Percentiles rank a stretch among this genome's conserved stretches.
Evolutionary conservation across 352 stramenopile species (phyloP).

Genomic region (Phytophthora europaea): DNA sequence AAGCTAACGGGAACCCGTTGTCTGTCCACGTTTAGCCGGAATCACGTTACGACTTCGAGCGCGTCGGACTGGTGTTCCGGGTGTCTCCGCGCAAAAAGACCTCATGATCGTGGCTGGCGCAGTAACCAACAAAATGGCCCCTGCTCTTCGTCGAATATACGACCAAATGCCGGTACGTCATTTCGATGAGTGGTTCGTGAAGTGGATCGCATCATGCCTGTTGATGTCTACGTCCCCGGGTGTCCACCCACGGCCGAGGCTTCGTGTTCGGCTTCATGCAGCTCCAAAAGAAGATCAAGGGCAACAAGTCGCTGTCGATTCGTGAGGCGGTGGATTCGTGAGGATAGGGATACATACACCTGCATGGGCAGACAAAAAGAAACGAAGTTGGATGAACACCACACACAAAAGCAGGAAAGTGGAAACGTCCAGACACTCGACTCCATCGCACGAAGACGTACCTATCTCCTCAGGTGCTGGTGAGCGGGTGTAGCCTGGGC

Average conservation of each 20-base stretch:
- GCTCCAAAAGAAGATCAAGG: conserved; percentile 29
- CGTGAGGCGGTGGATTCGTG: too few relatives aligned
- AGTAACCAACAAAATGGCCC: conserved; percentile 99
- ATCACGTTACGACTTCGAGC: conserved; percentile 97
- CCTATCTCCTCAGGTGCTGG: not conserved
- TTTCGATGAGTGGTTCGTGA: too few relatives aligned
- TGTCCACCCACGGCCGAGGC: conserved; percentile 73
- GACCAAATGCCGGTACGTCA: too few relatives aligned
- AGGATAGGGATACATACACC: too few relatives aligned
- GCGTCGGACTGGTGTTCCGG: conserved; percentile 97
- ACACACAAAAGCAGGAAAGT: not conserved
- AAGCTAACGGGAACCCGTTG: not conserved
- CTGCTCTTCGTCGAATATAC: conserved; percentile 95
- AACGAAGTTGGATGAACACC: not conserved
- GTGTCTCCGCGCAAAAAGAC: conserved; percentile 94
- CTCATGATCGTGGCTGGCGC: conserved; percentile 99
- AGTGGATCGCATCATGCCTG: conserved; percentile 97
- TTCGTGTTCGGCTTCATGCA: conserved; percentile 26
- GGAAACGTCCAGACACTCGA: too few relatives aligned
- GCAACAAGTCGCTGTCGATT: conserved; percentile 21
- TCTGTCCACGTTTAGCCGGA: conserved; percentile 17
- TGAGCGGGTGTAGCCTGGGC: not conserved
- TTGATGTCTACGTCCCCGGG: conserved; percentile 99
- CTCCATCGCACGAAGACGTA: not conserved
- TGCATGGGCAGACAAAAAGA: not conserved